Base-by-base conservation (phyloP, 331 rosid species). In the Malus hybrid region DNA sequence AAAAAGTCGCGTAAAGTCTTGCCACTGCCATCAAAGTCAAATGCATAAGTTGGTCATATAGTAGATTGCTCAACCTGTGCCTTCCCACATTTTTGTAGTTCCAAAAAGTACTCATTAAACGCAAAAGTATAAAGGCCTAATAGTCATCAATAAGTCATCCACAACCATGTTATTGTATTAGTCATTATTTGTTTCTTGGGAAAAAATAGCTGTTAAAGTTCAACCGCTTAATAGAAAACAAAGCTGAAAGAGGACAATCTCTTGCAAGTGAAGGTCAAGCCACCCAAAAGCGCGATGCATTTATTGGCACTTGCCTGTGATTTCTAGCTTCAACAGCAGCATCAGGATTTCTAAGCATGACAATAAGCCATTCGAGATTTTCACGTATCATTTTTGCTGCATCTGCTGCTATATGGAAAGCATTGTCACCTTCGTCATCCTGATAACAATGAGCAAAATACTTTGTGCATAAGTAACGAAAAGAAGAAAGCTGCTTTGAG, bases 361-460 rank as follows among this genome's bases (percentile, higher is more conserved):
- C 83, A 85, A 94, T 85, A 74, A 94, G 97, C 97, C 99, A 94
- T 33, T 85, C 93, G 81, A 94, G 89, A 87, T 94, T 94, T 86
- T 94, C 99, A 70, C 97, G 96, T 65, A 92, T 89, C 99, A 92
- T 94, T 86, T 80, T 94, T 56, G 96, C 91, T 33, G 99, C 90
- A 74, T 94, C 97, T 58, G 96, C 97, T 63, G 96, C 97, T 81
- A 94, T 92, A 81, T 94, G 99, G 78, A 94, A 90, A 78, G 99
- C 95, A 78, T 87, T 94, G 73, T 94, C 96, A 72, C 97, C 99
- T 80, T 94, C 99, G 66, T 92, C 99, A 80, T 92, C 96, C 99
- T 94, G 86, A 72, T 67, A 81, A 36, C 26, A 10, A 68, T 24
- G 16, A 52, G 60, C 78, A 79, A 36, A 69, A 66, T 24, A 20